Conservation (phyloP, 257 asterid genomes). For the Solanum rostratum region DNA sequence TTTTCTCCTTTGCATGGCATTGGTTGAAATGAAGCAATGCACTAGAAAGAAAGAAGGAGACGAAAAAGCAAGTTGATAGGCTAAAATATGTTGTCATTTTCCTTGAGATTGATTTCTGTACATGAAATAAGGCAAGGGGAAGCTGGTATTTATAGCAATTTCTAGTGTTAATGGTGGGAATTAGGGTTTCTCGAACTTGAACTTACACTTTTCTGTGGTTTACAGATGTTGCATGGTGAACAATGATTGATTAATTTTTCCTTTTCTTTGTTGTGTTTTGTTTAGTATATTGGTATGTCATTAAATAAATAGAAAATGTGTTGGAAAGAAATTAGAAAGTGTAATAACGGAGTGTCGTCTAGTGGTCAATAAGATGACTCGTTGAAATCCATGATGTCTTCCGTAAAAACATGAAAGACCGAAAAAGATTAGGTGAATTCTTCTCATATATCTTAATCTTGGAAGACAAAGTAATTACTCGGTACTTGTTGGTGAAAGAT, state of each 20-base stretch:
- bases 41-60: slow-evolving; percentile 5
- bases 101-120: neutral
- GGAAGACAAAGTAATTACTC: too few relatives aligned
- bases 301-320: neutral
- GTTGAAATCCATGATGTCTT: neutral
- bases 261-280: neutral
- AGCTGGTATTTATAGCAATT: slow-evolving; percentile 14
- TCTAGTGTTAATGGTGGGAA: neutral
- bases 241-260: neutral
- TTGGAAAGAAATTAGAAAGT: neutral
- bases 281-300: neutral
- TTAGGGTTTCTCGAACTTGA: slow-evolving; percentile 9
- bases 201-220: neutral
- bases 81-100: neutral
- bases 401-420: neutral
- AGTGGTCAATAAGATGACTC: neutral
- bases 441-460: neutral
- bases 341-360: neutral
- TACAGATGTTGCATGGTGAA: slow-evolving; percentile 25
- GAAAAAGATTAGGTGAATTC: neutral
- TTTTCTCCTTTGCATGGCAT: slow-evolving; percentile 24
- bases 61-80: neutral
- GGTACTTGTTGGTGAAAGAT: too few relatives aligned
- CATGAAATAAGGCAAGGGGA: neutral
- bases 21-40: slow-evolving; percentile 6